Evolutionary conservation across 1,284 basidiomycete species (phyloP).

Genomic region (Apiotrichum sp.): DNA sequence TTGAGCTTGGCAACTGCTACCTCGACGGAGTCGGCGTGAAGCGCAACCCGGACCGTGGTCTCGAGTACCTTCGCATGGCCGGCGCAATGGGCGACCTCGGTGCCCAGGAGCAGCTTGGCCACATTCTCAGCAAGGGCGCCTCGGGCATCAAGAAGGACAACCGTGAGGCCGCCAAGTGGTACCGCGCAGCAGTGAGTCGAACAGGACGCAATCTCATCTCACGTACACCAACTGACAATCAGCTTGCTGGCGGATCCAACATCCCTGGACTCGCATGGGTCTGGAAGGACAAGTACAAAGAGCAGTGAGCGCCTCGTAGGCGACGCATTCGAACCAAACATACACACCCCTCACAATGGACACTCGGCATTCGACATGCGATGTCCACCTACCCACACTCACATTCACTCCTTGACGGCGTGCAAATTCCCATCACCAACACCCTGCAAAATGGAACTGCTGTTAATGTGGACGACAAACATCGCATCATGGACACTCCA

Average conservation of each 20-base stretch:
- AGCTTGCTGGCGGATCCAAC: conserved; percentile 29
- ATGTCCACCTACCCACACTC: too few species aligned
- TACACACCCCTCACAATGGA: too few species aligned
- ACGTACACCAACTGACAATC: neutral
- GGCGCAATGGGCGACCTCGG: conserved; percentile 41
- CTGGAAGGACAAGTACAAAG: conserved; percentile 35
- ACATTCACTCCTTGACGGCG: too few species aligned
- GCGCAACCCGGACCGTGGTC: conserved; percentile 34
- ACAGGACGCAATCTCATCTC: neutral
- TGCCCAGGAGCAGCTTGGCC: conserved; percentile 44
- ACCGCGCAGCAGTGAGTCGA: conserved; percentile 36
- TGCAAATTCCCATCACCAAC: too few species aligned
- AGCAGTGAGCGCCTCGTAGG: neutral
- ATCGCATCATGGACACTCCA: too few species aligned
- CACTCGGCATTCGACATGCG: too few species aligned
- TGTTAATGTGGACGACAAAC: too few species aligned
- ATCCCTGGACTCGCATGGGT: conserved; percentile 46
- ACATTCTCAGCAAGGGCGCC: conserved; percentile 41
- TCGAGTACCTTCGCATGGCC: conserved; percentile 42
- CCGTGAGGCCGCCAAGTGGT: conserved; percentile 47
- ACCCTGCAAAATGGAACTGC: too few species aligned
- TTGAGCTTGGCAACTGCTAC: conserved; percentile 44
- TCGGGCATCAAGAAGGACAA: conserved; percentile 45
- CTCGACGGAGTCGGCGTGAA: conserved; percentile 44
- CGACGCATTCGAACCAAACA: too few species aligned